These are phyloP conservation scores for Zygosaccharomyces siamensis DNA, from an alignment of 805 yeast genomes.

Conservation along the genomic window DNA sequence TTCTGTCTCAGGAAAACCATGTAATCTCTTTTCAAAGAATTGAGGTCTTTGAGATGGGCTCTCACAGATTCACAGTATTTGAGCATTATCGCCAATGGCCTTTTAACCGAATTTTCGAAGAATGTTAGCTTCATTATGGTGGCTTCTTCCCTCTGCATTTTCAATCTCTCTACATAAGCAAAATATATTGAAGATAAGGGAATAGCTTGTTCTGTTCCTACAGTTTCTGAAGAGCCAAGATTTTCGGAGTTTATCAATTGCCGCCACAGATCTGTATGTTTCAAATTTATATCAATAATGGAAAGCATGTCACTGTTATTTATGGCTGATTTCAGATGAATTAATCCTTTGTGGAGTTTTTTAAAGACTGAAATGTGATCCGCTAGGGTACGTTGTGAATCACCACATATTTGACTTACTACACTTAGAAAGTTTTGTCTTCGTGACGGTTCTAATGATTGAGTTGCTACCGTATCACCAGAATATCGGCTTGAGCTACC, in stretches of 20 bases:
- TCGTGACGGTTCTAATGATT: not conserved
- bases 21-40: constrained; percentile 35
- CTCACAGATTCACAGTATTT: constrained; percentile 26
- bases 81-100: constrained; percentile 26
- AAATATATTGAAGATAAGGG: constrained; percentile 24
- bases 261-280: constrained; percentile 29
- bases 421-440: constrained; percentile 3
- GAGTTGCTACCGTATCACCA: constrained; percentile 9
- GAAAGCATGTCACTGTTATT: constrained; percentile 16
- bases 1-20: constrained; percentile 25
- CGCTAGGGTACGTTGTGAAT: constrained; percentile 12
- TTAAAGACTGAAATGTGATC: constrained; percentile 26
- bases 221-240: constrained; percentile 11
- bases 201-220: not conserved
- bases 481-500: constrained; percentile 22
- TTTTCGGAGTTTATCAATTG: constrained; percentile 25
- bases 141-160: constrained; percentile 27
- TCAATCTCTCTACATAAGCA: constrained; percentile 27
- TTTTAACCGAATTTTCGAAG: constrained; percentile 27
- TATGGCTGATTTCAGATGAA: constrained; percentile 20
- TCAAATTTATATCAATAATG: constrained; percentile 19
- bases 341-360: constrained; percentile 18
- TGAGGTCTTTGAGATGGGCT: constrained; percentile 30
- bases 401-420: constrained; percentile 1
- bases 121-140: constrained; percentile 28